Evolutionary conservation across 225 moss, liverwort and hornwort genomes (phyloP).

Genomic region (Polytrichum formosum): DNA sequence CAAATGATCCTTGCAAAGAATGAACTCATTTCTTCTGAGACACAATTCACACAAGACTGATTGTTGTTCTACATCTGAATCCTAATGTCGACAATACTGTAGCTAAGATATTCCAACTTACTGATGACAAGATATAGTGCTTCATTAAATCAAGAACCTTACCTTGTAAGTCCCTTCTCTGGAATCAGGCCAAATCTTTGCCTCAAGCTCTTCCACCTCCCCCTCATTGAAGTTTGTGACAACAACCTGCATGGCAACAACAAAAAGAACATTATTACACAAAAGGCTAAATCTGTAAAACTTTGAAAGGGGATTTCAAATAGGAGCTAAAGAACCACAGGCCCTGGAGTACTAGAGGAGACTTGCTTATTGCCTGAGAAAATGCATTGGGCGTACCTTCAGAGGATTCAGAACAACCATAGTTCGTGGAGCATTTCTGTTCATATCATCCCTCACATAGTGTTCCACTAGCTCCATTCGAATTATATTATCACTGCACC

Average conservation of each 20-base stretch:
- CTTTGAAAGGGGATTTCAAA: too few relatives aligned
- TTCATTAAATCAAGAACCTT: background rate
- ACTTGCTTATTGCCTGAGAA: too few relatives aligned
- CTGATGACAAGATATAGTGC: too few relatives aligned
- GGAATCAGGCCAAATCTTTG: conserved; percentile 88
- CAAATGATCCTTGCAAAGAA: too few relatives aligned
- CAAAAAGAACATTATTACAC: background rate
- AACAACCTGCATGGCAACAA: conserved; percentile 52
- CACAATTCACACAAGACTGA: too few relatives aligned
- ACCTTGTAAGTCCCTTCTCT: conserved; percentile 95
- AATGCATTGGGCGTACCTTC: conserved; percentile 42
- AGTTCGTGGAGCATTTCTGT: conserved; percentile 73
- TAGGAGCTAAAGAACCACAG: too few relatives aligned
- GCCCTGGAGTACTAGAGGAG: too few relatives aligned
- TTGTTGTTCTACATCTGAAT: too few relatives aligned
- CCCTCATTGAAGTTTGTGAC: conserved; percentile 68
- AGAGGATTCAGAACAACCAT: conserved; percentile 90
- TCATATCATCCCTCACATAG: conserved; percentile 86
- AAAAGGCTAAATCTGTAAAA: too few relatives aligned
- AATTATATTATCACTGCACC: conserved; percentile 84
- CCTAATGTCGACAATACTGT: too few relatives aligned
- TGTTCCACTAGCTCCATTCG: conserved; percentile 90
- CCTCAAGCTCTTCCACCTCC: conserved; percentile 81
- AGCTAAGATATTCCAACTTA: too few relatives aligned
- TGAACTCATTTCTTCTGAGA: too few relatives aligned